Conservation (phyloP, 2,329 filamentous ascomycete species). For the Aspergillus ruber region DNA sequence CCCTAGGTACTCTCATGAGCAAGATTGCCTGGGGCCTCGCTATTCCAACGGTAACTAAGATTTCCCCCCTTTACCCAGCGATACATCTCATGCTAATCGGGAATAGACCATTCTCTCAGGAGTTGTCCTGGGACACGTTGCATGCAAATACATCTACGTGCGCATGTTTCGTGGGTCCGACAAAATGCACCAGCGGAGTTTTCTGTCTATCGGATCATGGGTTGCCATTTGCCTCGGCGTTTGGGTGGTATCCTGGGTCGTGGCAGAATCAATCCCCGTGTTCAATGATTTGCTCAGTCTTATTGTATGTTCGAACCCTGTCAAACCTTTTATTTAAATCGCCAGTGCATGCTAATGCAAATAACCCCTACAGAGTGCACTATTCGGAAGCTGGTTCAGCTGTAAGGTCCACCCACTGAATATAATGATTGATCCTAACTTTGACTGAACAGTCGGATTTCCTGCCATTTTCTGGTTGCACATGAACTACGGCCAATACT, state of each 20-base stretch:
- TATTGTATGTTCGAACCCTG: conserved; percentile 33
- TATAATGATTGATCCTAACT: background rate
- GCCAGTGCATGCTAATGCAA: conserved; percentile 1
- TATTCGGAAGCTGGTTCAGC: conserved; percentile 64
- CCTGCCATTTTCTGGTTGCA: conserved; percentile 43
- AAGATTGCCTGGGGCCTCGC: conserved; percentile 63
- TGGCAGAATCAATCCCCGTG: conserved; percentile 62
- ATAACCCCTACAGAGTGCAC: conserved; percentile 35
- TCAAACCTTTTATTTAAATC: background rate
- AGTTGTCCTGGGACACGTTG: conserved; percentile 62
- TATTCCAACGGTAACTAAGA: conserved; percentile 48
- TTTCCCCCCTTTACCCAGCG: background rate
- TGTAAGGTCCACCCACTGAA: conserved; percentile 18
- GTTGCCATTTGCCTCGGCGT: conserved; percentile 47
- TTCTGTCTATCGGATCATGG: conserved; percentile 52
- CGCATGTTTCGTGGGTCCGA: conserved; percentile 56
- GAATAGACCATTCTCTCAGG: conserved; percentile 57
- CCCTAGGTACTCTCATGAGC: conserved; percentile 48
- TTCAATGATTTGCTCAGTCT: conserved; percentile 62
- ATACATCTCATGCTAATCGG: background rate
- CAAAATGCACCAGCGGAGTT: conserved; percentile 45
- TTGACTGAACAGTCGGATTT: conserved; percentile 29
- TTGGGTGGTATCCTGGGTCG: conserved; percentile 59
- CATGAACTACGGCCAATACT: conserved; percentile 40
- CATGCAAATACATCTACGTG: conserved; percentile 59